A percentile compares a stretch with the other conserved stretches of the same genome.
phyloP scores from a whole-genome alignment of 2,329 filamentous ascomycete species.

The Penicillium paneum region DNA sequence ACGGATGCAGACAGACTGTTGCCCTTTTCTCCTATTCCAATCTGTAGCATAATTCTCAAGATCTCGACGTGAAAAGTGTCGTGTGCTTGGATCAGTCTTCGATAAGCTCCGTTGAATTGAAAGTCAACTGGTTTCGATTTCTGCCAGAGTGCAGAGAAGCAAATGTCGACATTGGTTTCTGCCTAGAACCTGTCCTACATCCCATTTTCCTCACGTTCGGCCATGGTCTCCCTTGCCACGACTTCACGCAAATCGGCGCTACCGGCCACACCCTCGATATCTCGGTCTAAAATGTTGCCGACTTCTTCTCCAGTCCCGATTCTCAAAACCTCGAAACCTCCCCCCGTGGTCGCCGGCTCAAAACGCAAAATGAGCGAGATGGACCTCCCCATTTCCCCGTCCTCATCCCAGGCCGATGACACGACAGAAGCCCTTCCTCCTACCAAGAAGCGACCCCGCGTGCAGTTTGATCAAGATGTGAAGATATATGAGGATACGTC shows the following conservation, averaged over 20 bases:
- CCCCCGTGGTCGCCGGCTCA: conserved; percentile 22
- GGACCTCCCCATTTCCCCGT: conserved; percentile 33
- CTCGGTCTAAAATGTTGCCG: conserved; percentile 32
- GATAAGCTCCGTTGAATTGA: conserved; percentile 12
- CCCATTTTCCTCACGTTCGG: conserved; percentile 10
- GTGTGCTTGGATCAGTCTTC: conserved; percentile 22
- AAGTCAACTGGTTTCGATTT: background rate
- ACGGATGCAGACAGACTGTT: conserved; percentile 22
- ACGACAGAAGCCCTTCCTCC: conserved; percentile 25
- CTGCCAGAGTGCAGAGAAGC: conserved; percentile 11
- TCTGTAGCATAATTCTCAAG: conserved; percentile 11
- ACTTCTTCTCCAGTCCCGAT: conserved; percentile 36
- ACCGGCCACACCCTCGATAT: conserved; percentile 22
- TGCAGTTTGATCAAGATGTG: conserved; percentile 43
- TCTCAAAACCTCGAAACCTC: conserved; percentile 35
- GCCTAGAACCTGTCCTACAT: conserved; percentile 6
- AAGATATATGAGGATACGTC: conserved; percentile 31
- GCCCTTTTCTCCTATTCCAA: conserved; percentile 4
- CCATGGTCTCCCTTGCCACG: conserved; percentile 37
- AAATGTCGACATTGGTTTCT: conserved; percentile 22
- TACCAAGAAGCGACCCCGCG: conserved; percentile 42
- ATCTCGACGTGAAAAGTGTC: conserved; percentile 15
- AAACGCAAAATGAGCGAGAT: conserved; percentile 41
- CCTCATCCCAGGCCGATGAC: conserved; percentile 32
- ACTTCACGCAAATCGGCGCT: conserved; percentile 27